Base-by-base conservation (phyloP, 1,284 basidiomycete species). In the Phaffia rhodozyma region DNA sequence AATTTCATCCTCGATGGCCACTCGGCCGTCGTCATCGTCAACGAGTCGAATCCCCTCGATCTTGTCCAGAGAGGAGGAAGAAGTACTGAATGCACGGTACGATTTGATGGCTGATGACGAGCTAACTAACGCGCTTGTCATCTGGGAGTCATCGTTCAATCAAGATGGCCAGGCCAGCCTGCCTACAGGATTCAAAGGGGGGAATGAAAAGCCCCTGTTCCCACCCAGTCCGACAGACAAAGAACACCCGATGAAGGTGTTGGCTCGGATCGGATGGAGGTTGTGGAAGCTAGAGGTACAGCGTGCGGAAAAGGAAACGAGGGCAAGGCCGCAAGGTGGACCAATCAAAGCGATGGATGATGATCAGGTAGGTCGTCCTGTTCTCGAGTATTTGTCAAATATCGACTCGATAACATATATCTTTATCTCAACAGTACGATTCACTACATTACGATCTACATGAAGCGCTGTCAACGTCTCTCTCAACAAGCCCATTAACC, bases 391-490 rank as follows among this genome's bases (percentile, higher is more conserved):
- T 43, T 34, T 43, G 38, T 43, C 13, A 16, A 11, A 11, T 43
- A 43, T 43, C 38, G 2, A 16, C 38, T 5, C 38, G 38, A 43
- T 43, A 16, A 43, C 38, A 43, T 43, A 43, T 16, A 16, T 52
- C 23, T 5, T 30, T 57, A 3, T 29, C 32, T 25, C 51, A 1
- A 30, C 54, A 29, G 58, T 34, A 56, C 16, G 38, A 43, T 23
- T 32, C 54, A n/a, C 54, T 62, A 18, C 47, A 54, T 3, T 57
- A 34, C 3, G 61, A 65, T 20, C 58, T 65, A 6, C 48, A 51
- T 30, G 63, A 65, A 21, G 63, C 63, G 18, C 63, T 65, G 25
- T 61, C 63, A 20, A 60, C 63, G 1, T 60, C 63, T 5, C 49
- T 65, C 48, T 29, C 47, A 20, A 52, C 54, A 21, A 21, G 54